These are phyloP conservation scores for Cenchrus fungigraminus DNA, from an alignment of 176 grass and related monocot genomes.

Conservation along the genomic window DNA sequence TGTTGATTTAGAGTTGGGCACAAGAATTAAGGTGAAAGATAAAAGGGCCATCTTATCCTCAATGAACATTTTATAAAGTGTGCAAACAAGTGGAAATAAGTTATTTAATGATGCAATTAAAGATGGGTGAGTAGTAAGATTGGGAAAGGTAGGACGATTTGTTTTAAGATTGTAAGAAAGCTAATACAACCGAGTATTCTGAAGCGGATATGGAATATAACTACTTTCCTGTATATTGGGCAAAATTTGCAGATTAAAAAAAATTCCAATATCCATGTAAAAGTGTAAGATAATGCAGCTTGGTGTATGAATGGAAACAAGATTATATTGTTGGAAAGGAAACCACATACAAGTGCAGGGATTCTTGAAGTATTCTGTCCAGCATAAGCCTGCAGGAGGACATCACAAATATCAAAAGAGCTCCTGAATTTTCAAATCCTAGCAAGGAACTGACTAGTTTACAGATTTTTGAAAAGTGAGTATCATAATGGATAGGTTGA, in stretches of 20 bases:
- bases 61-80: background rate
- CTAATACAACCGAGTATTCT: background rate
- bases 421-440: background rate
- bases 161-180: background rate
- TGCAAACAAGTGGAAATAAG: background rate
- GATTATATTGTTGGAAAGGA: slow-evolving; percentile 24
- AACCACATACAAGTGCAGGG: slow-evolving; percentile 63
- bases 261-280: slow-evolving; percentile 3
- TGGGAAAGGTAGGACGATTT: background rate
- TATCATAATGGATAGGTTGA: slow-evolving; percentile 18
- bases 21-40: background rate
- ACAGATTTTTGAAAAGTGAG: background rate
- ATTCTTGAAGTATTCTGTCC: slow-evolving; percentile 69
- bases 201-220: background rate
- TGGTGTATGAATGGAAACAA: slow-evolving; percentile 8
- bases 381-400: slow-evolving; percentile 62
- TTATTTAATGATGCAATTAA: background rate
- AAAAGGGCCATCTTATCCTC: background rate
- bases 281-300: slow-evolving; percentile 21
- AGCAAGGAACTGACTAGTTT: background rate
- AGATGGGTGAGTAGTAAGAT: background rate
- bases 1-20: background rate
- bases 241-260: background rate
- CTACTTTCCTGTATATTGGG: slow-evolving; percentile 16
- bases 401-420: slow-evolving; percentile 35